Evolutionary conservation across 108 stramenopile genomes (phyloP), one percentile per base, ranked within the genome.

Genomic region (Conticribra guillardii): DNA sequence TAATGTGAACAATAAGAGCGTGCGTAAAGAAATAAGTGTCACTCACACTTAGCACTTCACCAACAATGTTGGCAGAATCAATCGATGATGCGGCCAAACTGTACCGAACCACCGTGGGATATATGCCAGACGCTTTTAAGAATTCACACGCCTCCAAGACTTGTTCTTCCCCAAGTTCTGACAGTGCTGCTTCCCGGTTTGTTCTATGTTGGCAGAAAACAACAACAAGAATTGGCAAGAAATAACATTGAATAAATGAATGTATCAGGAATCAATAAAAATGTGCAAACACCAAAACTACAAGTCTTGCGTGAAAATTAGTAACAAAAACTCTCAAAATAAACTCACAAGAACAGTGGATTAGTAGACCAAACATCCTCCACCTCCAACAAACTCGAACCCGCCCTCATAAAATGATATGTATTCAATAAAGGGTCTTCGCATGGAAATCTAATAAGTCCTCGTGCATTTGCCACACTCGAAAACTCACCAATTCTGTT

Each of bases 321-420:
- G n/a, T n/a, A 27, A 65, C 9, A 16, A 27, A 56, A 52, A n/a
- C n/a, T 18, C 16, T 11, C 17, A 49, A 41, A 28, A 30, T 19
- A 21, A 4, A 53, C 51, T 66, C 28, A 66, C 56, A 87, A 49
- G 58, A 88, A 88, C 16, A 93, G 57, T 4, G 92, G 88, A 75
- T 93, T 93, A 53, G 92, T 93, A 15, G 76, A 74, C 78, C 79
- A 86, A 4, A 93, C 79, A 46, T 87, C 84, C 17, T 90, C 83
- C 37, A 80, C 74, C 75, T 93, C 92, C 56, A 93, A 64, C 15
- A 90, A 55, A 30, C 74, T 79, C 27, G 71, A 52, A 0, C 92
- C 92, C 1, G 84, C 76, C 30, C 89, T 44, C 62, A 93, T 62
- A 32, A 90, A 80, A 73, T 87, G 85, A 75, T 93, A 93, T 17